phyloP scores from a whole-genome alignment of 139 green algal genomes.

The Closterium sp. region DNA sequence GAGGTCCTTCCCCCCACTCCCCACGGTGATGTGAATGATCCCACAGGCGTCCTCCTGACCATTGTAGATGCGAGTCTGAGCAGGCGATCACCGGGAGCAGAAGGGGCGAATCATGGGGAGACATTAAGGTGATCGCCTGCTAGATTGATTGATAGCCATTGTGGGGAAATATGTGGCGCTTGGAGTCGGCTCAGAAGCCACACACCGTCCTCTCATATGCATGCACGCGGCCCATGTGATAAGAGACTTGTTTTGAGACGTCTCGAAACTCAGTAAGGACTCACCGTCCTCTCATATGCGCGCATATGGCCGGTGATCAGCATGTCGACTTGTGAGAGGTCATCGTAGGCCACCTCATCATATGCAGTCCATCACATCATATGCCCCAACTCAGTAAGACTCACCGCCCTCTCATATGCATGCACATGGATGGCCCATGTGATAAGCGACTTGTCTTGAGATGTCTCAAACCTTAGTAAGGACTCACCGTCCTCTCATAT shows the following conservation, averaged over 20 bases:
- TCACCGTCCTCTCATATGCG: slow-evolving; percentile 62
- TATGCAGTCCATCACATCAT: too few relatives aligned
- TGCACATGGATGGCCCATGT: slow-evolving; percentile 78
- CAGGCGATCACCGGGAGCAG: too few relatives aligned
- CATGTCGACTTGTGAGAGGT: slow-evolving; percentile 65
- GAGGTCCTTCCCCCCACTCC: slow-evolving; percentile 79
- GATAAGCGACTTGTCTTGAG: too few relatives aligned
- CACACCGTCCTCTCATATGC: slow-evolving; percentile 62
- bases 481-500: slow-evolving; percentile 60
- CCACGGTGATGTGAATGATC: slow-evolving; percentile 66
- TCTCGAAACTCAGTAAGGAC: too few relatives aligned
- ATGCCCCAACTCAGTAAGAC: too few relatives aligned
- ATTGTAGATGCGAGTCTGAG: slow-evolving; percentile 50
- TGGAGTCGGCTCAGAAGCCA: too few relatives aligned
- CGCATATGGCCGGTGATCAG: slow-evolving; percentile 78
- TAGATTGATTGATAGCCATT: too few relatives aligned
- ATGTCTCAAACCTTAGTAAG: too few relatives aligned
- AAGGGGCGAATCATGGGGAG: too few relatives aligned
- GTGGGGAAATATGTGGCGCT: too few relatives aligned
- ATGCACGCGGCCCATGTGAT: slow-evolving; percentile 76
- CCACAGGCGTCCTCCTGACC: slow-evolving; percentile 55
- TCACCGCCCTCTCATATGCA: slow-evolving; percentile 62
- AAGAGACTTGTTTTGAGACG: too few relatives aligned
- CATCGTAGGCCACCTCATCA: too few relatives aligned
- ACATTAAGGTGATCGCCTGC: neutral